Base-by-base conservation (phyloP, 495 filamentous ascomycete species). In the Penicillium longicatenatum region DNA sequence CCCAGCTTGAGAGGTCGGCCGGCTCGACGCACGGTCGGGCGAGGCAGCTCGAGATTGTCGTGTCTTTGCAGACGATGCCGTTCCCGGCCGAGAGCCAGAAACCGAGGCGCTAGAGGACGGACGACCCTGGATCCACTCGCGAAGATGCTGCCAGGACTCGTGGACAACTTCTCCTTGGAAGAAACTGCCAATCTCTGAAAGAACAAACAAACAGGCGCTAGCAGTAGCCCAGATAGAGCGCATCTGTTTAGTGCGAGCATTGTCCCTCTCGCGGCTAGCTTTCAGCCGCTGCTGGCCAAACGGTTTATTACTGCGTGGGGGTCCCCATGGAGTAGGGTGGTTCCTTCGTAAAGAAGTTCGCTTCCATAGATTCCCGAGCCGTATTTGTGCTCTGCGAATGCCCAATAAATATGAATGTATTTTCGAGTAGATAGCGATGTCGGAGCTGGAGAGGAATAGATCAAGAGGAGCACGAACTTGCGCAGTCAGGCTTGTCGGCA, bases 131-230 rank as follows among this genome's bases (percentile, higher is more conserved):
- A 89, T 68, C 89, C 90, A 77, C 71, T 77, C 65, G 16, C 76
- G 75, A 46, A 88, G 83, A 55, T 82, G 76, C 44, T 81, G 76
- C 80, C 89, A 96, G 0, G 90, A 88, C 9, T 86, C 86, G 52
- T 87, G 83, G 17, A 97, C 84, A 1, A 97, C 88, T 68, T 97
- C 92, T 3, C 89, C 91, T 66, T 97, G 92, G 58, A 97, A 86
- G 60, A 94, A 97, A 12, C 83, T 84, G 54, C 91, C 88, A 12
- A 89, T 84, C 59, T 97, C 92, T 1, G 89, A 89, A 4, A 98
- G 78, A 58, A 97, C 89, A 73, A 96, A 96, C 1, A 93, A 79
- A 1, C 90, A 89, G 4, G 90, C 89, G 61, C 88, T 88, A 58
- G 86, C 82, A 2, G 89, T 92, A 3, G 92, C 92, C 93, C 94